Evolutionary conservation across 345 rosid species (phyloP), one percentile per base, ranked within the genome.

Genomic region (Pistacia integerrima): DNA sequence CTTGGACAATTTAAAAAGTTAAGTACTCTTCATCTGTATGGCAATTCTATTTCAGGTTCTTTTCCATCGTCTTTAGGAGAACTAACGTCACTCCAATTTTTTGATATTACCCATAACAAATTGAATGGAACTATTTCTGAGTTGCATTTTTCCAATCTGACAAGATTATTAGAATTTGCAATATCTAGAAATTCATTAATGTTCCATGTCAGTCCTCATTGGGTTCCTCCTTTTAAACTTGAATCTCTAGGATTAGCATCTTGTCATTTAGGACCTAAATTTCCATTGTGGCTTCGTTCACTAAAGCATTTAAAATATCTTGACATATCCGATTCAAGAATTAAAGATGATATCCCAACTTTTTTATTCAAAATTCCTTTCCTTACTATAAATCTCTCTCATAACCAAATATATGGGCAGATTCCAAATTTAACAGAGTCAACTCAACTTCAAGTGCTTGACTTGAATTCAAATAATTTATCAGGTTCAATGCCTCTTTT

Each of bases 171-270:
- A n/a, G 10, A 2, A 0, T 44, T 85, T 14, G 64, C 77, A 6
- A 78, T 25, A 25, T 25, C 84, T 71, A 11, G 13, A 7, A 85
- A 83, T 46, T 63, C 64, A 25, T 22, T 80, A 18, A n/a, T 41
- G 28, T 35, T 78, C 52, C 67, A 74, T 5, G 57, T 83, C 33
- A 73, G 73, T 18, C 18, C 74, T 3, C 64, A 69, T 6, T 82
- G 85, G 84, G 5, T 69, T 61, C 85, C 83, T 46, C 78, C 85
- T 22, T 83, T 79, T 48, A 69, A 74, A 61, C 67, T 85, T 17
- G 58, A 58, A 28, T 11, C 5, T 12, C 33, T 85, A 22, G 20
- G 22, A 14, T 33, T 85, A 18, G 17, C 55, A 0, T 80, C 84
- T 16, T 74, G 81, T 68, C 54, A 54, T 16, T 12, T 20, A 58